Evolutionary conservation across 2,329 filamentous ascomycete genomes (phyloP), one percentile per base, ranked within the genome.

Genomic region (Xylaria sp.): DNA sequence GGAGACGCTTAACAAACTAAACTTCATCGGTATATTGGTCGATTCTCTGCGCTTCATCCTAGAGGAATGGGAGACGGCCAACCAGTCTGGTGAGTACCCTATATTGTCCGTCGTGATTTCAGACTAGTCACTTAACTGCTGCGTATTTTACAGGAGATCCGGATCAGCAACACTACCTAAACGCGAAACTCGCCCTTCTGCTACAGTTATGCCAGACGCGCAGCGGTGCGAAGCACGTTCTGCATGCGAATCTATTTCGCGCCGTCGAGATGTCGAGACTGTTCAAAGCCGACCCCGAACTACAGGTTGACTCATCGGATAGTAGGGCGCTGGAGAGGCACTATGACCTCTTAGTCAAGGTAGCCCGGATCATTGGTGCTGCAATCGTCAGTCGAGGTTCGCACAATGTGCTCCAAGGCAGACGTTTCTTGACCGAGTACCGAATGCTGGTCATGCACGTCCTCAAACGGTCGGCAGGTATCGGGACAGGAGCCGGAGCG

Each of bases 11-110:
- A 88, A 89, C 65, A 85, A 89, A 52, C 84, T 96, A 43, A 99
- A 99, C 74, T 96, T 97, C 69, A 83, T 97, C 46, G 89, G 89
- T 46, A 87, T 97, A 22, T 82, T 97, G 24, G 87, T 99, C 48
- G 93, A 97, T 72, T 91, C 91, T 47, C 83, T 99, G 52, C 87
- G 90, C 63, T 82, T 84, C 62, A 84, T 97, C 47, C 84, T 92
- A 56, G 74, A 82, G 9, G 92, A 97, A 63, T 83, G 90, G 73
- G 79, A 82, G 49, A 79, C 83, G 50, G 77, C 82, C 29, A 76
- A 81, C 65, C 72, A 72, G 57, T 76, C 76, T 62, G 82, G 87
- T 88, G 78, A 67, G 78, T 64, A 39, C 13, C 26, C 20, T 47
- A 53, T 63, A 59, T 52, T 73, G 5, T 37, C 43, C 45, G 11